phyloP scores from a whole-genome alignment of 2,329 filamentous ascomycete genomes.

The Diplodia seriata region DNA sequence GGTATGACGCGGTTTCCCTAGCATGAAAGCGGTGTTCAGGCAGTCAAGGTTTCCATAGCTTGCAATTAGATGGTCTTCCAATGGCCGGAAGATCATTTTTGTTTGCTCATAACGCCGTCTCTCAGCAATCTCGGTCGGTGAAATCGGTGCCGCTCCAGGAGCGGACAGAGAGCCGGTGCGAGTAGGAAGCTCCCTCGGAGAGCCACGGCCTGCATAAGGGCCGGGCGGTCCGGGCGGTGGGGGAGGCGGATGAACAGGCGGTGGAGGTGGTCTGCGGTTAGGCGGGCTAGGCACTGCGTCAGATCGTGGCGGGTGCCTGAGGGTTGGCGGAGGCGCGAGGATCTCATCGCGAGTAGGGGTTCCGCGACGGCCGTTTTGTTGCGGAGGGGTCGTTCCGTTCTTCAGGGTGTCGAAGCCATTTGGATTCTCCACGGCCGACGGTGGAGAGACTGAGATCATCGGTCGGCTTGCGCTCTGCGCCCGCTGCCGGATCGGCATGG shows the following conservation, averaged over 20 bases:
- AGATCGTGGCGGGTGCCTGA: slow-evolving; percentile 11
- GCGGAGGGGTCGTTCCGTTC: neutral
- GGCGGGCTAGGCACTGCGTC: slow-evolving; percentile 9
- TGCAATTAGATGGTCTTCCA: slow-evolving; percentile 78
- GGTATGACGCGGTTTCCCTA: slow-evolving; percentile 52
- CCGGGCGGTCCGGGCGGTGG: slow-evolving; percentile 17
- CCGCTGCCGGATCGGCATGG: slow-evolving; percentile 27
- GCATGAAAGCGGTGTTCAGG: slow-evolving; percentile 78
- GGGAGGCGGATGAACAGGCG: slow-evolving; percentile 14
- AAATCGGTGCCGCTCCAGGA: slow-evolving; percentile 33
- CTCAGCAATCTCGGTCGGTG: slow-evolving; percentile 39
- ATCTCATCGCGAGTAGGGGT: slow-evolving; percentile 19
- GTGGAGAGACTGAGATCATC: slow-evolving; percentile 29
- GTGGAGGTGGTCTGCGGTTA: slow-evolving; percentile 26
- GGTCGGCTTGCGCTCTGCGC: slow-evolving; percentile 22
- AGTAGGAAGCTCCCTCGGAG: slow-evolving; percentile 5
- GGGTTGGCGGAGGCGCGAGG: slow-evolving; percentile 17
- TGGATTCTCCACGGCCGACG: slow-evolving; percentile 2
- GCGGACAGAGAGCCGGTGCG: slow-evolving; percentile 7
- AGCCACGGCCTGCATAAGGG: slow-evolving; percentile 18
- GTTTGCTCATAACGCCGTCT: slow-evolving; percentile 47
- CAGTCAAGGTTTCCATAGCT: slow-evolving; percentile 73
- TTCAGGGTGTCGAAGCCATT: slow-evolving; percentile 4
- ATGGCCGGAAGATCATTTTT: slow-evolving; percentile 71
- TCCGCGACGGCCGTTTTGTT: neutral